Conservation (phyloP, 2,329 filamentous ascomycete genomes). For the Diaporthe sp. region DNA sequence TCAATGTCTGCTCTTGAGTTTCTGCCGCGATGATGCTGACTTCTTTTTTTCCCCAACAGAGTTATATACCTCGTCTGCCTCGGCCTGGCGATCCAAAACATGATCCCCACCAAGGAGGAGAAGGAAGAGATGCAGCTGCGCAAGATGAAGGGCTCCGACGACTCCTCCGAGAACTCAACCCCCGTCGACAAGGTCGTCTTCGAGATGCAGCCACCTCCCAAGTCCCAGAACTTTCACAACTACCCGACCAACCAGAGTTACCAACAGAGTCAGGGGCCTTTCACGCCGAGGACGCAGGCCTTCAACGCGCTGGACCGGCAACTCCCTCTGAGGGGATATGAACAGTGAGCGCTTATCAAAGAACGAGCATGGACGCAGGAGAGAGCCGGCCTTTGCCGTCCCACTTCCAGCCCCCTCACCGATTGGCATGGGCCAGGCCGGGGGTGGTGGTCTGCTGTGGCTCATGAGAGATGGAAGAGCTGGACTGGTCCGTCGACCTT, state of each 20-base stretch:
- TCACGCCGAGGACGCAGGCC: conserved; percentile 74
- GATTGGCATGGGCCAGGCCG: not conserved
- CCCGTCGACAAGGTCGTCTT: conserved; percentile 38
- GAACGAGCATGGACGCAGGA: not conserved
- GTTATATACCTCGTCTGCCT: conserved; percentile 69
- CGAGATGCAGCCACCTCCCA: conserved; percentile 31
- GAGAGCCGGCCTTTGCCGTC: too few relatives aligned
- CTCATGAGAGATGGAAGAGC: not conserved
- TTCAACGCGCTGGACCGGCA: conserved; percentile 72
- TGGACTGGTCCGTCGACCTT: not conserved
- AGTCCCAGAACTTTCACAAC: conserved; percentile 32
- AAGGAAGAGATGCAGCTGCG: conserved; percentile 50
- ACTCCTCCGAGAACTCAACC: conserved; percentile 43
- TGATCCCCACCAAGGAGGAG: conserved; percentile 66
- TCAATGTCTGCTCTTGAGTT: too few relatives aligned
- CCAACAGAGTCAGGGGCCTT: conserved; percentile 52
- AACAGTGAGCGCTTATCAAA: not conserved
- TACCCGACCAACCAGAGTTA: conserved; percentile 36
- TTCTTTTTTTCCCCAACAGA: conserved; percentile 48
- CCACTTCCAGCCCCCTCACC: too few relatives aligned
- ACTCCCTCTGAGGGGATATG: conserved; percentile 59
- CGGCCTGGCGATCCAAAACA: conserved; percentile 66
- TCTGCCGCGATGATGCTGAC: not conserved
- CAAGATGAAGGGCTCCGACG: conserved; percentile 51
- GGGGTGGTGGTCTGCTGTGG: too few relatives aligned